Evolutionary conservation across 2,329 filamentous ascomycete species (phyloP).

Genomic region (Orbilia oligospora): DNA sequence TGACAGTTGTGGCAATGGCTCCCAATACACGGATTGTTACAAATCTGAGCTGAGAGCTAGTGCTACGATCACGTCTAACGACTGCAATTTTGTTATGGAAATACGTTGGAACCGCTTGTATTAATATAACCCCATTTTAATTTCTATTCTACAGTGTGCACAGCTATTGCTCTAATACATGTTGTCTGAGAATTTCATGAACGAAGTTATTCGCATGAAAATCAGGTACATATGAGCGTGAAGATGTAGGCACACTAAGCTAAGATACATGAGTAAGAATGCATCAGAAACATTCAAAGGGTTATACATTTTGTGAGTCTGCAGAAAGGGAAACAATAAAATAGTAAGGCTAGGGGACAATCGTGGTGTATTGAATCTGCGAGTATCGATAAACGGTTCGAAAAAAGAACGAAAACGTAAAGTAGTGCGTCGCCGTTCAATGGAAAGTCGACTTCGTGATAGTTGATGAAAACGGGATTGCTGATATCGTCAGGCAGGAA

Average conservation of each 20-base stretch:
- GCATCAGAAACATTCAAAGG: neutral
- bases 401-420: neutral
- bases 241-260: neutral
- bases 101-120: neutral
- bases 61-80: no score
- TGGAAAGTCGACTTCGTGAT: neutral
- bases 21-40: neutral
- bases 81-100: neutral
- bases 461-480: neutral
- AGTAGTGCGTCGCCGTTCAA: no score
- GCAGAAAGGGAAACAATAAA: neutral
- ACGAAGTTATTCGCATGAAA: slow-evolving; percentile 5
- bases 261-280: neutral
- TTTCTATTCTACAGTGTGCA: neutral
- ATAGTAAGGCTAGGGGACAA: neutral
- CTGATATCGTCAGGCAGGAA: neutral
- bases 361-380: neutral
- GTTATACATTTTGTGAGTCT: neutral
- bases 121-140: neutral
- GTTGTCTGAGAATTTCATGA: slow-evolving; percentile 18
- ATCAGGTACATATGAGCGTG: slow-evolving; percentile 10
- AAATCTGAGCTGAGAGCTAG: neutral
- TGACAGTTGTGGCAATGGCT: neutral
- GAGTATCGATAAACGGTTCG: neutral
- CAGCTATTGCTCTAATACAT: slow-evolving; percentile 4